Base-by-base conservation (phyloP, 345 rosid species). In the Garcia nutans region DNA sequence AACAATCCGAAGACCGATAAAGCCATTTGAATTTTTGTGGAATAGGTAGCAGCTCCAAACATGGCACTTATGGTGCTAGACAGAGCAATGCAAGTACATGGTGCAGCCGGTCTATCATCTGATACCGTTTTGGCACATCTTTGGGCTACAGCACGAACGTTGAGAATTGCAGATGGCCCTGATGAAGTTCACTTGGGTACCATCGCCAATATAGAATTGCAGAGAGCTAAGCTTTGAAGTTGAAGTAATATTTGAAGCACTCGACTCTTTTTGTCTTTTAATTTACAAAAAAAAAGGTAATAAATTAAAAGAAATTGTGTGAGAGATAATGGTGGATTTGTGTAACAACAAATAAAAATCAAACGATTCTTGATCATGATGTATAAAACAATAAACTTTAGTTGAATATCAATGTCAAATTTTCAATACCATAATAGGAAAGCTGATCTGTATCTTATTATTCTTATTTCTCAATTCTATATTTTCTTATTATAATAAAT, bases 101-200 rank as follows among this genome's bases (percentile, higher is more conserved):
- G 98, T 50, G 99, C 83, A 15, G 96, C 94, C 0, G 96, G 98
- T 12, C 28, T 91, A 50, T 95, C 96, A 2, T 90, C 94, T 0
- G 98, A 93, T 77, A 95, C 96, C 0, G 92, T 88, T 60, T 81
- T 93, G 60, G 82, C 99, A 0, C 99, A 92, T 81, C 90, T 93
- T 31, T 96, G 97, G 96, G 97, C 98, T 10, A 84, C 91, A 3
- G 84, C 99, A 28, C 91, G 98, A 84, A 89, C 97, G 8, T 76
- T 93, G 79, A 86, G 97, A 79, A 84, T 96, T 22, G 95, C 93
- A 5, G 97, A 93, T 79, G 97, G 98, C 59, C 96, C 96, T 23
- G 99, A 93, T 77, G 99, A 96, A 84, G 99, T 96, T 28, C 98
- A 96, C 79, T 85, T 96, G 82, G 93, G 96, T 45, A 90, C 96